A percentile compares a stretch with the other conserved stretches of the same genome.
Conservation (phyloP, 306 rosid genomes). For the Abrus pulchellus region DNA sequence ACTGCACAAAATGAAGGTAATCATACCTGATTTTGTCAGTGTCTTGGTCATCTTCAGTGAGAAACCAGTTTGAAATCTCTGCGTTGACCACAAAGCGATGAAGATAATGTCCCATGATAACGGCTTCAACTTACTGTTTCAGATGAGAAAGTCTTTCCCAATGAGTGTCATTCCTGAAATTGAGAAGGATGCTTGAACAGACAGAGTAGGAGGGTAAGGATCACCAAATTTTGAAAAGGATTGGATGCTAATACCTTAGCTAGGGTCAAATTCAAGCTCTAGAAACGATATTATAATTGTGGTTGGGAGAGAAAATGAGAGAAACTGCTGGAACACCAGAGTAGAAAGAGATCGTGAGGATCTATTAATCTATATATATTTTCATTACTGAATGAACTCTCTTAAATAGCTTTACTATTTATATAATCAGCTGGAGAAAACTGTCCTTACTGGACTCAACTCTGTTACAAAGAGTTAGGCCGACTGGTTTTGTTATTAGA, state of each 20-base stretch:
- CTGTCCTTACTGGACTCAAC: neutral
- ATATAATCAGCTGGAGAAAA: neutral
- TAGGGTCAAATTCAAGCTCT: neutral
- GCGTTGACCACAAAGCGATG: neutral
- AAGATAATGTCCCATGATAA: too few relatives aligned
- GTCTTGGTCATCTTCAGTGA: neutral
- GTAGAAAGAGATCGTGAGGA: neutral
- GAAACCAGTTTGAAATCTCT: slow-evolving; percentile 3
- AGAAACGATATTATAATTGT: neutral
- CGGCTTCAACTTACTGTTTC: slow-evolving; percentile 19
- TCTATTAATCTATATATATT: neutral
- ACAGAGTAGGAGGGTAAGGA: neutral
- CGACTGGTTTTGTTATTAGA: slow-evolving; percentile 6
- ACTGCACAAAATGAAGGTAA: neutral
- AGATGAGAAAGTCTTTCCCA: too few relatives aligned
- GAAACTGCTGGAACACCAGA: neutral
- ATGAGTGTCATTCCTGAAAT: neutral
- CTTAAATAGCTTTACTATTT: neutral
- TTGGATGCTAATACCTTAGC: neutral
- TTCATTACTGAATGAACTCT: neutral
- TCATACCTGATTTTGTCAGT: neutral
- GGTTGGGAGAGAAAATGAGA: neutral
- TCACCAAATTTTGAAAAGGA: neutral
- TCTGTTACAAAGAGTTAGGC: neutral
- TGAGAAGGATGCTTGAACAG: neutral